Percentiles rank a stretch among this genome's conserved stretches.
phyloP scores from a whole-genome alignment of 176 grass and related monocot species.

The Tillandsia leiboldiana region DNA sequence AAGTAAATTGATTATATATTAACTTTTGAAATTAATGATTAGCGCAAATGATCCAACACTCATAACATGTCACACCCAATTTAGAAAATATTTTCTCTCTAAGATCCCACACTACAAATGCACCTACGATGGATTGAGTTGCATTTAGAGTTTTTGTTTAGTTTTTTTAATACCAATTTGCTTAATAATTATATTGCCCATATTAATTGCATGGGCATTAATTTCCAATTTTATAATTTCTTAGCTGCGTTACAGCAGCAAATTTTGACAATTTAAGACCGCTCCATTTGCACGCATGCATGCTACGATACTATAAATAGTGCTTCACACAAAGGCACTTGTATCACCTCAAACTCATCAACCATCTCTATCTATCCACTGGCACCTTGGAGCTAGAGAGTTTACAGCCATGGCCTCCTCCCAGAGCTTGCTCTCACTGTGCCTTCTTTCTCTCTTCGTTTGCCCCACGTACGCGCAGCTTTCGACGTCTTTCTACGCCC shows the following conservation, averaged over 20 bases:
- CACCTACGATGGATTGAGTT: too few relatives aligned
- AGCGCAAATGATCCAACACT: too few relatives aligned
- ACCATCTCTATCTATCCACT: not conserved
- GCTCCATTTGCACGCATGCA: not conserved
- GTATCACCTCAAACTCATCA: not conserved
- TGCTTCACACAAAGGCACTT: not conserved
- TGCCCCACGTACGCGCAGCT: not conserved
- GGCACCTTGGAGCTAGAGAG: not conserved
- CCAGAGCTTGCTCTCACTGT: not conserved
- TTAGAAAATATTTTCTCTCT: too few relatives aligned
- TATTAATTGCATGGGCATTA: too few relatives aligned
- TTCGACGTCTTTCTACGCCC: constrained; percentile 41
- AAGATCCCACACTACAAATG: too few relatives aligned
- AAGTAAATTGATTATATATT: too few relatives aligned
- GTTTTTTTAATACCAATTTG: not conserved
- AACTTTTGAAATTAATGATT: too few relatives aligned
- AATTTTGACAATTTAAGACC: not conserved
- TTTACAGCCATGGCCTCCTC: not conserved
- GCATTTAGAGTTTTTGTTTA: too few relatives aligned
- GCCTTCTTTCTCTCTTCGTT: not conserved
- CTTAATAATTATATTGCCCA: not conserved
- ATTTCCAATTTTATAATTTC: too few relatives aligned
- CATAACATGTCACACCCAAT: too few relatives aligned
- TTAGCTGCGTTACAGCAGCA: not conserved
- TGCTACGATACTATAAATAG: not conserved